A percentile compares a stretch with the other conserved stretches of the same genome.
phyloP scores from a whole-genome alignment of 495 filamentous ascomycete species.

The Podospora conica region DNA sequence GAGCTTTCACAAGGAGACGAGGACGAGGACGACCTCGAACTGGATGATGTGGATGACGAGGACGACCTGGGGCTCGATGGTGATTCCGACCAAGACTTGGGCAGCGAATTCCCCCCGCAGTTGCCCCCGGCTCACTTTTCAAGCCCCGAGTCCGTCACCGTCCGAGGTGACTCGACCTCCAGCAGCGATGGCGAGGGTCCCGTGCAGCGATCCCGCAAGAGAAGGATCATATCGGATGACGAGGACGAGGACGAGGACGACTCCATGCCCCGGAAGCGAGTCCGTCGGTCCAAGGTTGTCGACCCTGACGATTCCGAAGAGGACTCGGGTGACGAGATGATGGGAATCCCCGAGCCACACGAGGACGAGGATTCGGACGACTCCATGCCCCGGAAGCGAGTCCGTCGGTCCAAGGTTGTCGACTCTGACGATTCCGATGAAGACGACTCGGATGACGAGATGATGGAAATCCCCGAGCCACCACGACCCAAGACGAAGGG shows the following conservation, averaged over 20 bases:
- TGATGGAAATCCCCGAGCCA: not conserved
- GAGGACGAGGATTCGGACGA: too few relatives aligned
- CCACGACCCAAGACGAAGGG: not conserved
- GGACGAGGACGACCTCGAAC: slow-evolving; percentile 19
- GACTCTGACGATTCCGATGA: not conserved
- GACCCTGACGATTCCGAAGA: not conserved
- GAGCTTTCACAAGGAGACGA: slow-evolving; percentile 5
- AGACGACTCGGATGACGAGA: not conserved
- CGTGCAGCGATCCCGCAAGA: not conserved
- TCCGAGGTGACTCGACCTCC: not conserved
- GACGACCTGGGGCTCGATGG: not conserved
- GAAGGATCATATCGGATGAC: slow-evolving; percentile 3
- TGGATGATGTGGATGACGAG: slow-evolving; percentile 4
- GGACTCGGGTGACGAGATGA: not conserved
- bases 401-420: not conserved
- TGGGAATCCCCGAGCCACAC: not conserved
- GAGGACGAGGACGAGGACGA: too few relatives aligned
- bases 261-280: slow-evolving; percentile 7
- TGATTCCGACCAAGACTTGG: not conserved
- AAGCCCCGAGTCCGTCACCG: slow-evolving; percentile 19
- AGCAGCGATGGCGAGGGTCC: not conserved
- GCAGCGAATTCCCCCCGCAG: not conserved
- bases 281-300: not conserved
- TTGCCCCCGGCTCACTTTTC: slow-evolving; percentile 14
- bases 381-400: slow-evolving; percentile 7